Evolutionary conservation across 495 filamentous ascomycete species (phyloP).

Genomic region (Parmelia sp.): DNA sequence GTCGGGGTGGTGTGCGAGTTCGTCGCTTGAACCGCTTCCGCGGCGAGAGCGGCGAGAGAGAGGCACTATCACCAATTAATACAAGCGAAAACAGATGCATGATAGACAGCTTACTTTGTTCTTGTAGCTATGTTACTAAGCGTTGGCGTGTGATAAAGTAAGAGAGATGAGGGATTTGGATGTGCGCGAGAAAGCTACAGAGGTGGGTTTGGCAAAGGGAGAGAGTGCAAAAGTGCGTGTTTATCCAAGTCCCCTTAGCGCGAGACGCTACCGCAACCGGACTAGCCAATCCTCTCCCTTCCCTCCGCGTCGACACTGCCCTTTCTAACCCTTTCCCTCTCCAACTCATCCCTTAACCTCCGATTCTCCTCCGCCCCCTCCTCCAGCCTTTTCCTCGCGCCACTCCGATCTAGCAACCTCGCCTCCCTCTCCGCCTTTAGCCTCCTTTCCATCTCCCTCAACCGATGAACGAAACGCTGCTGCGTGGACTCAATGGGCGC

Average conservation of each 20-base stretch:
- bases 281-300: no score
- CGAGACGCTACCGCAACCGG: no score
- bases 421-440: slow-evolving; percentile 87
- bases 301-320: no score
- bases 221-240: slow-evolving; percentile 42
- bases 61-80: no score
- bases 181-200: slow-evolving; percentile 29
- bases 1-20: no score
- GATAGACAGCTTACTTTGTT: no score
- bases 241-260: no score
- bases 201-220: slow-evolving; percentile 29
- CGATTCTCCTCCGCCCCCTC: slow-evolving; percentile 75
- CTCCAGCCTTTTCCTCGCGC: slow-evolving; percentile 76
- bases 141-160: no score
- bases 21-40: no score
- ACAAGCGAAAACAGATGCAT: no score
- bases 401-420: slow-evolving; percentile 72
- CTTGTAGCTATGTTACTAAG: no score
- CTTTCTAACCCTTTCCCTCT: slow-evolving; percentile 52
- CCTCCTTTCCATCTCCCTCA: slow-evolving; percentile 80
- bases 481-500: slow-evolving; percentile 32
- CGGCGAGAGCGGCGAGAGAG: no score
- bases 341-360: slow-evolving; percentile 61
- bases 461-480: slow-evolving; percentile 65
- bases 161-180: slow-evolving; percentile 28